Evolutionary conservation across 2,329 filamentous ascomycete genomes (phyloP).

Genomic region (Diaporthe ampelina): DNA sequence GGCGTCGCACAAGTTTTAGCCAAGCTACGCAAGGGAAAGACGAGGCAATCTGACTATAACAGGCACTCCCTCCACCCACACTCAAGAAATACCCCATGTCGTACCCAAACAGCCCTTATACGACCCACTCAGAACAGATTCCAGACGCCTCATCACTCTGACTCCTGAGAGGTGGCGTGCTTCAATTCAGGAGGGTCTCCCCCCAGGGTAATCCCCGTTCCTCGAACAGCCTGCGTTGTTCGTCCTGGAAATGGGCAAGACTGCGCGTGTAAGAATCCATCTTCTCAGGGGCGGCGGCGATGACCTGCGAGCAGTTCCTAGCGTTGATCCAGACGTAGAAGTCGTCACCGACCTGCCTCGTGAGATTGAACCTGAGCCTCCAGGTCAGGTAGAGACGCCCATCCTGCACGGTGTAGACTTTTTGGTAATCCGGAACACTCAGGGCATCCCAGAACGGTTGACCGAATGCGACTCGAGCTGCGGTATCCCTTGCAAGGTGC

Average conservation of each 20-base stretch:
- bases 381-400: background rate
- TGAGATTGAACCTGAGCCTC: background rate
- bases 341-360: background rate
- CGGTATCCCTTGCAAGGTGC: background rate
- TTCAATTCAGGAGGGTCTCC: too few species aligned
- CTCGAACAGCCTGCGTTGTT: background rate
- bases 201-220: background rate
- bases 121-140: background rate
- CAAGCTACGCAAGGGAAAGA: too few species aligned
- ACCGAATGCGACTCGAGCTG: too few species aligned
- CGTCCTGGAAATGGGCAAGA: too few species aligned
- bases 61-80: too few species aligned
- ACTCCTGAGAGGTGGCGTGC: background rate
- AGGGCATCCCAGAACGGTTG: background rate
- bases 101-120: too few species aligned
- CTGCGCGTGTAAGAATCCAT: background rate
- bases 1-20: too few species aligned
- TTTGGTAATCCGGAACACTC: background rate
- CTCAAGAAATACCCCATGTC: background rate
- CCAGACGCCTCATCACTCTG: too few species aligned
- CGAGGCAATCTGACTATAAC: too few species aligned
- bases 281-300: background rate
- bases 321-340: background rate
- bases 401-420: conserved; percentile 2
- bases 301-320: background rate